phyloP scores from a whole-genome alignment of 1,139 yeast species.

The Arxiozyma bovina region DNA sequence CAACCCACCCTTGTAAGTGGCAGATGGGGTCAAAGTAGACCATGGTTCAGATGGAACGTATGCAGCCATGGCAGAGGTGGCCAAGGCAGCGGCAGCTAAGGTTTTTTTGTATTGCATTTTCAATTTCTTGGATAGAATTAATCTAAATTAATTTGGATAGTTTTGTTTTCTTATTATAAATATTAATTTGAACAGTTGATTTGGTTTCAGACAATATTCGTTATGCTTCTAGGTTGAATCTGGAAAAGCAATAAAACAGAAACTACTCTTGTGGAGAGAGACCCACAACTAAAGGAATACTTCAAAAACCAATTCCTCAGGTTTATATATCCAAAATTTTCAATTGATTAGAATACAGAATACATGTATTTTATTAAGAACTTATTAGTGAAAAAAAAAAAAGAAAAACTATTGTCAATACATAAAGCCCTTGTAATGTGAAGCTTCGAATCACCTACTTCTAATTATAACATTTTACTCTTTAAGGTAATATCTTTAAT shows the following conservation, averaged over 20 bases:
- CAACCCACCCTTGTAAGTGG: constrained; percentile 48
- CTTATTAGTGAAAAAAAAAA: too few relatives aligned
- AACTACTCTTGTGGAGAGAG: background rate
- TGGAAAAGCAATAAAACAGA: background rate
- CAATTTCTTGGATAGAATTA: background rate
- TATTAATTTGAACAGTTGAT: background rate
- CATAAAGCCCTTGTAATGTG: background rate
- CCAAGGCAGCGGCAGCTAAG: constrained; percentile 24
- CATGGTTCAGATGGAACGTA: constrained; percentile 66
- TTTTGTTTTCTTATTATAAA: background rate
- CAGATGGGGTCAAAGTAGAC: constrained; percentile 60
- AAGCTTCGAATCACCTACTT: background rate
- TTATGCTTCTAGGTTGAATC: background rate
- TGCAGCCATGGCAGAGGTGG: constrained; percentile 36
- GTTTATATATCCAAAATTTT: background rate
- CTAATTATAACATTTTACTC: background rate
- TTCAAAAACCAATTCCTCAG: background rate
- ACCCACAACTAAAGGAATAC: background rate
- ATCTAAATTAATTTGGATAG: too few relatives aligned
- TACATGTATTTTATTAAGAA: too few relatives aligned
- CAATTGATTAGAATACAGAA: too few relatives aligned
- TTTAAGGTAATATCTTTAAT: background rate
- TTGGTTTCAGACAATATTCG: background rate
- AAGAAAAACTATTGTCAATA: background rate
- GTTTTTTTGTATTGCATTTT: constrained; percentile 30